Evolutionary conservation across 2,329 filamentous ascomycete species (phyloP), one percentile per base, ranked within the genome.

Genomic region (Atkinsonella hypoxylon): DNA sequence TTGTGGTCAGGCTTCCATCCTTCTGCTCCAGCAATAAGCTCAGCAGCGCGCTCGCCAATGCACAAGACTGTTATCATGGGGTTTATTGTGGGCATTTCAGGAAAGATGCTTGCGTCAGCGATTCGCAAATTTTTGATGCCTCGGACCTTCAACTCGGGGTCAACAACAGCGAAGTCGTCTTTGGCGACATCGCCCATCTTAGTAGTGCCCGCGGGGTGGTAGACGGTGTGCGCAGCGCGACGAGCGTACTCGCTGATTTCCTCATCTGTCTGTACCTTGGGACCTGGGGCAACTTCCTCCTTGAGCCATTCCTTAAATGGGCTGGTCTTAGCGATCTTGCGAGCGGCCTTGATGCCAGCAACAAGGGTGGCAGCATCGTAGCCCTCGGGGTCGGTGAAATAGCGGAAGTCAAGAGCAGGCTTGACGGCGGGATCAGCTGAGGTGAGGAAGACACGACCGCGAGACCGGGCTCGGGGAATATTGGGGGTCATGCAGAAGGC

Each of bases 401-500:
- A 93, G 61, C 84, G 82, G 81, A 91, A 91, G 71, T 93, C 87
- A 54, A 93, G 79, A 2, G 87, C 84, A 15, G 87, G 87, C 71
- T 91, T 91, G 64, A 87, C 82, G 56, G 63, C 74, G 1, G 87
- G 86, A 67, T 91, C 85, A 36, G 81, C 67, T 30, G 83, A 88
- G 49, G 84, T 88, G 57, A 91, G 79, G 70, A 85, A 91, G 61
- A 91, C 73, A 56, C 82, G 79, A 53, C 88, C 88, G 50, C 84
- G 81, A 45, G 85, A 89, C 49, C 86, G 82, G 30, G 88, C 85
- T 22, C 88, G 85, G 34, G 87, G 87, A 61, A 94, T 93, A 72
- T 94, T 93, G 61, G 88, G 88, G 15, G 88, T 93, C 84, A 93
- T 93, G 78, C 88, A 93, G 74, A 94, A 94, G 48, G 87, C 88